These are phyloP conservation scores for Kuraishia capsulata DNA, from an alignment of 805 yeast species.

Conservation along the genomic window DNA sequence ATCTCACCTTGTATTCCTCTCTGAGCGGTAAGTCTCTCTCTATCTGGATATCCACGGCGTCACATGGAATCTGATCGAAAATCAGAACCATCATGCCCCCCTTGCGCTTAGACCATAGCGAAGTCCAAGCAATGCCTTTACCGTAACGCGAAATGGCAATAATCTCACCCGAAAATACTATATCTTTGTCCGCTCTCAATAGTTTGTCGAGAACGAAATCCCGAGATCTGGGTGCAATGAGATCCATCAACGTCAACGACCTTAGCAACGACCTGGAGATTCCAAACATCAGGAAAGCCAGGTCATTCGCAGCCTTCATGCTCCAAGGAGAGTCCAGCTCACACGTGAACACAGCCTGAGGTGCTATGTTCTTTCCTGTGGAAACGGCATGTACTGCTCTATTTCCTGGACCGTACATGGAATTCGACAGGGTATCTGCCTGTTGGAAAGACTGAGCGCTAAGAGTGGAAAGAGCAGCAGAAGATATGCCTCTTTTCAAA, in stretches of 20 bases:
- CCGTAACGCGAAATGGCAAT: slow-evolving; percentile 71
- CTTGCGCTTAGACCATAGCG: slow-evolving; percentile 81
- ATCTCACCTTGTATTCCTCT: slow-evolving; percentile 12
- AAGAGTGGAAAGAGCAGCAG: slow-evolving; percentile 15
- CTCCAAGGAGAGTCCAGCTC: slow-evolving; percentile 68
- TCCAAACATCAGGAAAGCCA: slow-evolving; percentile 84
- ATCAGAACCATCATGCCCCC: slow-evolving; percentile 69
- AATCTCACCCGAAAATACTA: slow-evolving; percentile 75
- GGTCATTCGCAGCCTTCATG: slow-evolving; percentile 77
- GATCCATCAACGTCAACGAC: slow-evolving; percentile 59
- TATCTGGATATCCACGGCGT: slow-evolving; percentile 49
- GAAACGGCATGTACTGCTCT: slow-evolving; percentile 47
- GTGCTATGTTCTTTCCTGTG: slow-evolving; percentile 58
- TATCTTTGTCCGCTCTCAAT: slow-evolving; percentile 26
- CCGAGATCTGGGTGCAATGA: slow-evolving; percentile 70
- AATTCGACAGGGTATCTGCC: slow-evolving; percentile 5
- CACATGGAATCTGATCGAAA: slow-evolving; percentile 77
- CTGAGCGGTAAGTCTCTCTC: slow-evolving; percentile 22
- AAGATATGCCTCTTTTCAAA: slow-evolving; percentile 12
- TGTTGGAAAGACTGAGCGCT: slow-evolving; percentile 7
- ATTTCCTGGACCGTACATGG: slow-evolving; percentile 1
- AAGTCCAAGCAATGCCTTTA: slow-evolving; percentile 67
- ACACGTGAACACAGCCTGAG: slow-evolving; percentile 83
- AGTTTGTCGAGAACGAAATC: slow-evolving; percentile 57
- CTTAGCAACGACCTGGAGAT: slow-evolving; percentile 56